These are phyloP conservation scores for Arthonia radiata DNA, from an alignment of 495 filamentous ascomycete genomes.

Conservation along the genomic window DNA sequence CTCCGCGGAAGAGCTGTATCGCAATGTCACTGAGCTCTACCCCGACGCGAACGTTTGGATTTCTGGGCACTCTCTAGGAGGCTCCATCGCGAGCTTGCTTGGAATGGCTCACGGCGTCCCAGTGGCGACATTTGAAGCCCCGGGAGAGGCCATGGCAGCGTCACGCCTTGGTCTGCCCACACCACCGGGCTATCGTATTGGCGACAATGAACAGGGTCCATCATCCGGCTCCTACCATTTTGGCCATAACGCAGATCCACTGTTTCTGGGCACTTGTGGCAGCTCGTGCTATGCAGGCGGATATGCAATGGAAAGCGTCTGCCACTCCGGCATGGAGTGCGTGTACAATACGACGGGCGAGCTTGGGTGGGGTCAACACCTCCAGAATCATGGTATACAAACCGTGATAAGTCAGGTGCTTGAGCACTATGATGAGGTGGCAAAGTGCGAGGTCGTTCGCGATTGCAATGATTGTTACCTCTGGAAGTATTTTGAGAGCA, in stretches of 20 bases:
- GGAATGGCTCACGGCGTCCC: slow-evolving; percentile 80
- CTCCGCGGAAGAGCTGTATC: slow-evolving; percentile 56
- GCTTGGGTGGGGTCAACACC: slow-evolving; percentile 67
- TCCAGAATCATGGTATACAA: slow-evolving; percentile 66
- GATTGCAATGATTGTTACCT: slow-evolving; percentile 77
- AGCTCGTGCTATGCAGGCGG: slow-evolving; percentile 81
- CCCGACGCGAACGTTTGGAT: slow-evolving; percentile 77
- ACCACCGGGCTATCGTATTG: slow-evolving; percentile 51
- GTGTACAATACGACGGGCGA: slow-evolving; percentile 77
- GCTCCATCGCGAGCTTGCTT: slow-evolving; percentile 59
- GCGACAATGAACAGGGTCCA: slow-evolving; percentile 39
- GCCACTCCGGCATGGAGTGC: slow-evolving; percentile 71
- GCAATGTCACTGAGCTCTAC: slow-evolving; percentile 76
- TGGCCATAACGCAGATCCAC: slow-evolving; percentile 83
- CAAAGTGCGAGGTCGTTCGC: slow-evolving; percentile 42
- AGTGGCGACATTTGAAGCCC: slow-evolving; percentile 69
- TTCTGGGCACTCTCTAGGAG: slow-evolving; percentile 73
- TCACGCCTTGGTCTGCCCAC: slow-evolving; percentile 63
- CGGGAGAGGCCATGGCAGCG: slow-evolving; percentile 71
- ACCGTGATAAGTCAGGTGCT: slow-evolving; percentile 69
- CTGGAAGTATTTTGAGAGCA: slow-evolving; percentile 88
- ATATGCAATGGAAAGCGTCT: slow-evolving; percentile 78
- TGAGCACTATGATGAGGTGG: slow-evolving; percentile 50
- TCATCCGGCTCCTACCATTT: slow-evolving; percentile 75
- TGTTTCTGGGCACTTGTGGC: slow-evolving; percentile 87